Evolutionary conservation across 108 stramenopile genomes (phyloP), one percentile per base, ranked within the genome.

Genomic region (Nannochloropsis gaditana): DNA sequence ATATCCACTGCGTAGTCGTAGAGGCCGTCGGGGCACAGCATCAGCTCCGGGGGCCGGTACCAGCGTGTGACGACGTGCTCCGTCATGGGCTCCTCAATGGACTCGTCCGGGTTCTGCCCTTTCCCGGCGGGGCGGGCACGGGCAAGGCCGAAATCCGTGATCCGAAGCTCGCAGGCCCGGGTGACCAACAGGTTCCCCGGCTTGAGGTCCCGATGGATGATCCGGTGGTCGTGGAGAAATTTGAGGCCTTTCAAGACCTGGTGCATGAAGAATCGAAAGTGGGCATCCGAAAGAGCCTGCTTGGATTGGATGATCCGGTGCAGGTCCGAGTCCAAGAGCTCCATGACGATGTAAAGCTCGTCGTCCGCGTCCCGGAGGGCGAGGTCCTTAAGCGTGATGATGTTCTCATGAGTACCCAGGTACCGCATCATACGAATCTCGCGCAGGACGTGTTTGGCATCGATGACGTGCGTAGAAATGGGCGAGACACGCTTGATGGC

Each of bases 201-300:
- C 91, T 93, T 93, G 44, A 93, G 92, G 86, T 93, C 93, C 8
- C 93, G 84, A 87, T 93, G 93, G 84, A 93, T 93, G 81, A 93
- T 91, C 45, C 92, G 89, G 83, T 93, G 86, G 84, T 89, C 86
- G 89, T 93, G 93, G 8, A 93, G 73, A 79, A 92, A 93, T 47
- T 92, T 87, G 21, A 93, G 82, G 50, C 93, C 93, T 5, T 90
- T 84, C 3, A 93, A 81, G 21, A 93, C 88, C 89, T 93, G 93
- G 80, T 80, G 87, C 91, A 93, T 91, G 82, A 93, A 91, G 91
- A 90, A 92, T 42, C 91, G 89, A 81, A 79, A 59, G 90, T 93
- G 93, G 43, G 87, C 87, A 5, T 90, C 86, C n/a, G 82, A 87
- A n/a, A 93, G 92, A 2, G 87, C 43, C 86, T 93, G 93, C 44